Evolutionary conservation across 441 rosid genomes (phyloP), one percentile per base, ranked within the genome.

Genomic region (Hura crepitans): DNA sequence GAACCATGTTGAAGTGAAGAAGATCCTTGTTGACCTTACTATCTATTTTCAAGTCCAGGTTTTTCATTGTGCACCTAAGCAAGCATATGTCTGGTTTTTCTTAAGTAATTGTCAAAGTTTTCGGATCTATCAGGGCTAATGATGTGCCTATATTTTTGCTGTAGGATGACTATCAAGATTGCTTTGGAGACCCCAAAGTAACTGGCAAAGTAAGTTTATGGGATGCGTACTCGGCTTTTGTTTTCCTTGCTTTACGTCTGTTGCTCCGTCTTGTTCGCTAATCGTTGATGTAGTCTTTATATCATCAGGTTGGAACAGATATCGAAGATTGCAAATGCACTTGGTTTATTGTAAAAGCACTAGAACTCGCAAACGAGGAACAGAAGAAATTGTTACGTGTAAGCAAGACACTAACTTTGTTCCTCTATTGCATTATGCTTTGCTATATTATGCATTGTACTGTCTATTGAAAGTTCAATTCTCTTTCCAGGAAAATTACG

Each of bases 291-390:
- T n/a, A 4, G 13, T 2, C 57, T 66, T 0, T 25, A 28, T 11
- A 33, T 57, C 71, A 60, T 64, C 74, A 85, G 89, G 76, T 83
- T 30, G 86, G 90, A 75, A 82, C 86, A 62, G 90, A 86, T 72
- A 86, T 86, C 59, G 84, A 82, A 81, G 90, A 86, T 63, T 76
- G 76, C 53, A 84, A 86, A 77, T 86, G 90, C 82, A 79, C 90
- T 15, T 84, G 87, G 90, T 65, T 86, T 79, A 81, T 82, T 20
- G 90, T 82, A 59, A 84, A 84, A 73, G 90, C 90, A 14, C 58
- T 84, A n/a, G 87, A 84, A 77, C 71, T 66, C 62, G 76, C 81
- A 49, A 82, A 84, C 0, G 81, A 78, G 62, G 86, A 81, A 71
- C 87, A 86, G 64, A 82, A 82, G 84, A 77, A 76, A 73, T 22